These are phyloP conservation scores for Arthrinium puccinioides DNA, from an alignment of 2,329 filamentous ascomycete genomes.

Conservation along the genomic window DNA sequence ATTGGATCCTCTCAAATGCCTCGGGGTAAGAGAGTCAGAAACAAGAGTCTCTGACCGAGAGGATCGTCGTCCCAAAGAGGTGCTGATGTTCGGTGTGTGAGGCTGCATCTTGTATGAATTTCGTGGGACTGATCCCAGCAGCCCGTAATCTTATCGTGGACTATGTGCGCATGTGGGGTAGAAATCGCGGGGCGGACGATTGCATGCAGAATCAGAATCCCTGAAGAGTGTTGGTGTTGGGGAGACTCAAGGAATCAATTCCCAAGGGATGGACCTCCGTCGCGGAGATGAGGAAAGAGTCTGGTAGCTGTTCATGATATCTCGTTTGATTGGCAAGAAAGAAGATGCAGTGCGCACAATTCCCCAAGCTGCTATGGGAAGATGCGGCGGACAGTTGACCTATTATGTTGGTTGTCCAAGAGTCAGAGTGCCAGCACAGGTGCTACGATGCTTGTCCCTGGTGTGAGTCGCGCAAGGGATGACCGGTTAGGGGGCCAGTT, in stretches of 20 bases:
- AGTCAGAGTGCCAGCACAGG: too few species aligned
- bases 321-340: slow-evolving; percentile 17
- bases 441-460: too few species aligned
- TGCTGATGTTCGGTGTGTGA: slow-evolving; percentile 19
- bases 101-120: slow-evolving; percentile 18
- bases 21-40: slow-evolving; percentile 20
- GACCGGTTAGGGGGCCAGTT: too few species aligned
- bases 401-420: not conserved
- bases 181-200: slow-evolving; percentile 20
- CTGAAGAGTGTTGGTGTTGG: slow-evolving; percentile 6
- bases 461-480: too few species aligned
- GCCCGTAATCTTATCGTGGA: slow-evolving; percentile 18
- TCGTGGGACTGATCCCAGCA: slow-evolving; percentile 16
- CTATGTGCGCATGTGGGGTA: slow-evolving; percentile 15
- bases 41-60: slow-evolving; percentile 34
- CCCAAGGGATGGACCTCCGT: slow-evolving; percentile 37
- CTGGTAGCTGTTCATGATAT: slow-evolving; percentile 41
- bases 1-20: slow-evolving; percentile 13
- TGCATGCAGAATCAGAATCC: not conserved
- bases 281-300: slow-evolving; percentile 31
- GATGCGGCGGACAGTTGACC: slow-evolving; percentile 1
- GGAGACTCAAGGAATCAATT: slow-evolving; percentile 31
- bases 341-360: slow-evolving; percentile 10
- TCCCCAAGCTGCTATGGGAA: not conserved
- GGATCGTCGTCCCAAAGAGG: slow-evolving; percentile 20